Conservation (phyloP, 495 filamentous ascomycete genomes). For the Niebla homalea region DNA sequence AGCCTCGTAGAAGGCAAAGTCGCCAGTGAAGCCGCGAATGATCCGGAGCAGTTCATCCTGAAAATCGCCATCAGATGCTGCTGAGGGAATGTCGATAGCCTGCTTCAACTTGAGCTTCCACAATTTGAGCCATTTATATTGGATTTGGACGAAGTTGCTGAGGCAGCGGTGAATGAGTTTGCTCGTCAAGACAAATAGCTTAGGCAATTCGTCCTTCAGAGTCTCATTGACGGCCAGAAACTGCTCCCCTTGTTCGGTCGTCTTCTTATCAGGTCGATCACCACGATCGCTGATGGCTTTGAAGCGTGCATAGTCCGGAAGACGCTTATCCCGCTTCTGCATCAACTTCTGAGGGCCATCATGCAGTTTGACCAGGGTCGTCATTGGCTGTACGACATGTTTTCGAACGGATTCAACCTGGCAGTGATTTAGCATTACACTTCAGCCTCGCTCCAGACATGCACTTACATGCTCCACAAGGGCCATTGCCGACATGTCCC, state of each 20-base stretch:
- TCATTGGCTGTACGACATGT: constrained; percentile 77
- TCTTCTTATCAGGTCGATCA: constrained; percentile 71
- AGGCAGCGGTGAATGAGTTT: constrained; percentile 69
- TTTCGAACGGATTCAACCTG: constrained; percentile 64
- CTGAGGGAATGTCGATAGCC: constrained; percentile 58
- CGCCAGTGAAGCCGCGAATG: constrained; percentile 53
- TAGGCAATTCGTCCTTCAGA: constrained; percentile 82
- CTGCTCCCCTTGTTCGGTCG: constrained; percentile 66
- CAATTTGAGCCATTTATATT: constrained; percentile 62
- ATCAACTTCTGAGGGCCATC: constrained; percentile 73
- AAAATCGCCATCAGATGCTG: constrained; percentile 34
- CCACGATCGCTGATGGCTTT: constrained; percentile 62
- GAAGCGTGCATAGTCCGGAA: constrained; percentile 75
- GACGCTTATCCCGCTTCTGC: constrained; percentile 80
- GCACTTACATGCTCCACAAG: constrained; percentile 74
- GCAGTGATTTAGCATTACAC: constrained; percentile 7
- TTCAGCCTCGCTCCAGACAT: constrained; percentile 2
- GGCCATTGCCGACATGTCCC: constrained; percentile 63
- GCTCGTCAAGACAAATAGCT: constrained; percentile 64
- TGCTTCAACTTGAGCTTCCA: constrained; percentile 69
- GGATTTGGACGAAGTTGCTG: constrained; percentile 67
- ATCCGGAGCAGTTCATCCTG: constrained; percentile 25
- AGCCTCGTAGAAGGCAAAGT: constrained; percentile 47
- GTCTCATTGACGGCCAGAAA: constrained; percentile 84
- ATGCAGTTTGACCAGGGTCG: constrained; percentile 64